Conservation (phyloP, 192 early-diverging fungal species). For the Dispira simplex region DNA sequence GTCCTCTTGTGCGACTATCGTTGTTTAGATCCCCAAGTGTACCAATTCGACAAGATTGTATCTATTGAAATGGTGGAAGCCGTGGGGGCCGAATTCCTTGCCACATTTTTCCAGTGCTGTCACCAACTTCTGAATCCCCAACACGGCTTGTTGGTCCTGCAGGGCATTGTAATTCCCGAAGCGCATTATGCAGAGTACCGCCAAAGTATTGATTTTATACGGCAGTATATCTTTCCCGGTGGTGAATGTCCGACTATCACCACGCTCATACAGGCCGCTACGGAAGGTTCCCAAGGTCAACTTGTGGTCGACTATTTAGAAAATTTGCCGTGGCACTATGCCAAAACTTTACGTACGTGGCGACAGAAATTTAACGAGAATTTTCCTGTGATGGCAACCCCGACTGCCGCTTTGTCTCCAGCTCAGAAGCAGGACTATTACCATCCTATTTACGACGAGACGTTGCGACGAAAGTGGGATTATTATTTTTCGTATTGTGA, state of each 20-base stretch:
- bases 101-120: constrained; percentile 40
- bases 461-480: constrained; percentile 60
- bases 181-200: constrained; percentile 39
- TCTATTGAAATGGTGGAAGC: constrained; percentile 64
- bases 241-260: constrained; percentile 53
- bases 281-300: constrained; percentile 30
- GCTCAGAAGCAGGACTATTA: background rate
- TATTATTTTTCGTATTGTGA: constrained; percentile 75
- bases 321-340: constrained; percentile 58
- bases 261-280: constrained; percentile 30
- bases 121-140: constrained; percentile 37
- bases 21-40: constrained; percentile 29
- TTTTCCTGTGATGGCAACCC: constrained; percentile 29
- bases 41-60: constrained; percentile 54
- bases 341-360: constrained; percentile 50
- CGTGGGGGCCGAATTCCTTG: constrained; percentile 47
- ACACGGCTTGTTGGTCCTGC: constrained; percentile 36
- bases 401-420: background rate
- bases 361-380: constrained; percentile 38
- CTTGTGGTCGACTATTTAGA: constrained; percentile 38
- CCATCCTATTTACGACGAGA: constrained; percentile 27
- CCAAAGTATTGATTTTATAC: constrained; percentile 45
- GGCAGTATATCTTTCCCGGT: constrained; percentile 64
- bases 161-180: constrained; percentile 59
- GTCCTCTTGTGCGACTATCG: constrained; percentile 57